Conservation (phyloP, 208 protist species). For the Angomonas desouzai region DNA sequence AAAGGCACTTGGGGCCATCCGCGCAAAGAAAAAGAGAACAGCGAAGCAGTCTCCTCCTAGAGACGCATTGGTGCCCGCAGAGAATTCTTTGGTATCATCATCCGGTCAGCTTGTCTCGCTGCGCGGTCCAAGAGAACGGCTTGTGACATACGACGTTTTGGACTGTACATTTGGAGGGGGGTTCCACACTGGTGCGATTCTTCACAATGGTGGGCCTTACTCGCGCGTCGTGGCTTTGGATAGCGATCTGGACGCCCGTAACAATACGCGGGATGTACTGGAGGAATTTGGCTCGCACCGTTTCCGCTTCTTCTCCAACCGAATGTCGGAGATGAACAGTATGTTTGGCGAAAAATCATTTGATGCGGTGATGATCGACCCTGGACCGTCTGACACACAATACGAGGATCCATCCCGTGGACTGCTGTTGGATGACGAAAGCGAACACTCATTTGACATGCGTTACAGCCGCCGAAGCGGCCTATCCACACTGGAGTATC, state of each 20-base stretch:
- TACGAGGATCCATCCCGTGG: constrained; percentile 72
- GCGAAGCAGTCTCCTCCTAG: neutral
- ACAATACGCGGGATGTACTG: constrained; percentile 38
- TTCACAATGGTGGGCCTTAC: constrained; percentile 79
- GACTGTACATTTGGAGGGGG: constrained; percentile 86
- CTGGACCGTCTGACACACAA: constrained; percentile 73
- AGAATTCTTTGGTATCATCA: constrained; percentile 2
- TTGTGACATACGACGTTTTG: constrained; percentile 80
- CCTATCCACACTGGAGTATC: constrained; percentile 59
- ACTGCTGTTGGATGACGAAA: constrained; percentile 69
- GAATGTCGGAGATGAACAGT: constrained; percentile 71
- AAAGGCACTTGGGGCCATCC: constrained; percentile 27
- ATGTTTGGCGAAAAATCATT: constrained; percentile 86
- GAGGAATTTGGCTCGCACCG: constrained; percentile 62
- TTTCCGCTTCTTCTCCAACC: constrained; percentile 68
- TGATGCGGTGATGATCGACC: constrained; percentile 86
- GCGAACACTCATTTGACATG: constrained; percentile 73
- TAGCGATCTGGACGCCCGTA: constrained; percentile 52
- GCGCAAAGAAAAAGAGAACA: constrained; percentile 10
- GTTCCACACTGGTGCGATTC: constrained; percentile 72
- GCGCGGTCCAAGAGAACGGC: constrained; percentile 13
- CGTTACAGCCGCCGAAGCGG: constrained; percentile 57
- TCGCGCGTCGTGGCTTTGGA: constrained; percentile 85
- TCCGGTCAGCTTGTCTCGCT: constrained; percentile 8
- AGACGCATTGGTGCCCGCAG: constrained; percentile 1